Evolutionary conservation across 129 eudicot species (phyloP), one percentile per base, ranked within the genome.

Genomic region (Rutidosis leptorrhynchoides): DNA sequence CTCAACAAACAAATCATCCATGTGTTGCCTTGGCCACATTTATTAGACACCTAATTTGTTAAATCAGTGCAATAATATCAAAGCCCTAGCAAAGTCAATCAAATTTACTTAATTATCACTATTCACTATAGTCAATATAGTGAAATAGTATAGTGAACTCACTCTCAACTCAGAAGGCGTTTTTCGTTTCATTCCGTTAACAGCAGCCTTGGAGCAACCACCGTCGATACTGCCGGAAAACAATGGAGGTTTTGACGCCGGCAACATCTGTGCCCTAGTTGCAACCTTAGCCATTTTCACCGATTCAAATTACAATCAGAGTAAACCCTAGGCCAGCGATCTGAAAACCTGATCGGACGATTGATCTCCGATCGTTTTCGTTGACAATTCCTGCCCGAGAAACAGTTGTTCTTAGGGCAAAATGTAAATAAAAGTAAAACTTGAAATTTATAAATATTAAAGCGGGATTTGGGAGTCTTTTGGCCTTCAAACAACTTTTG

Each of bases 81-180:
- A 33, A 33, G 45, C 45, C 45, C 45, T 37, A 37, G 11, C 45
- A 11, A 37, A 37, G 10, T 11, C 16, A 37, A 37, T 49, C 10
- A 49, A 22, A n/a, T 49, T 5, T 4, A n/a, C 24, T 16, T 35
- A 35, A 35, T 5, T 35, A n/a, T n/a, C n/a, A n/a, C n/a, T n/a
- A n/a, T n/a, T 37, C 45, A 37, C 16, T 37, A 37, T 11, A 37
- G 12, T 37, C 45, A 11, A 37, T 2, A 11, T 0, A 37, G 16
- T 11, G 45, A 37, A 37, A 2, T 37, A 11, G 45, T 11, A 16
- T 37, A 37, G 45, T 37, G 45, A 57, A 69, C 82, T 65, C 68
- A 93, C 99, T 82, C 99, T 83, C 74, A 93, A 64, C 76, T 93
- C 92, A n/a, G 99, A 88, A 5, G 95, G 99, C 14, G 96, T 93